Evolutionary conservation across 2,329 filamentous ascomycete species (phyloP).

Genomic region (Ceratocystis huliohia): DNA sequence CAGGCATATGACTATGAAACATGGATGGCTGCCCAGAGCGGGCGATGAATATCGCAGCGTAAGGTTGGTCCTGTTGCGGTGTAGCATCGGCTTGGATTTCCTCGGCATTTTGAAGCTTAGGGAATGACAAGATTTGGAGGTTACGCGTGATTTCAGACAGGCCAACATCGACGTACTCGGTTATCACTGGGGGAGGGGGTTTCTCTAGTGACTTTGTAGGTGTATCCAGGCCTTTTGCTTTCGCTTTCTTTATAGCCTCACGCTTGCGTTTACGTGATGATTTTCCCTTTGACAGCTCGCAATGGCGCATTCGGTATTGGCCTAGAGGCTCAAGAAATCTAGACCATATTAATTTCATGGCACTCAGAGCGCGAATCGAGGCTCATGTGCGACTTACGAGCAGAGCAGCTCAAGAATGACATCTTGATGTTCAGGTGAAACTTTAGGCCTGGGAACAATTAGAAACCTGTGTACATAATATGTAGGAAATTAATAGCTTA

Average conservation of each 20-base stretch:
- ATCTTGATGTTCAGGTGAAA: conserved; percentile 46
- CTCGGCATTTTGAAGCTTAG: neutral
- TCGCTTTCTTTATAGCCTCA: conserved; percentile 25
- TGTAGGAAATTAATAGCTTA: conserved; percentile 27
- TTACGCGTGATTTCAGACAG: conserved; percentile 49
- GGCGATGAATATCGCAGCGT: conserved; percentile 45
- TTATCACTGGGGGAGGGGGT: conserved; percentile 37
- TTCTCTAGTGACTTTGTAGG: neutral
- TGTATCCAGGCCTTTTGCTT: conserved; percentile 22
- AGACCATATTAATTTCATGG: neutral
- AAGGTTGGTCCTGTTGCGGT: conserved; percentile 24
- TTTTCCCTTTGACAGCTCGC: conserved; percentile 48
- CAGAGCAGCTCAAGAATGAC: conserved; percentile 54
- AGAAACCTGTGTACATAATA: neutral
- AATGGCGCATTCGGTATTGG: conserved; percentile 43
- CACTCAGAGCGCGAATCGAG: neutral
- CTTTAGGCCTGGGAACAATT: conserved; percentile 42
- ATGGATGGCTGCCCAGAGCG: conserved; percentile 44
- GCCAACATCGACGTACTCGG: conserved; percentile 49
- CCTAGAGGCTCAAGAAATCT: conserved; percentile 55
- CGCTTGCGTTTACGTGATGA: conserved; percentile 41
- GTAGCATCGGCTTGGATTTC: neutral
- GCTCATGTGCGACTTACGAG: conserved; percentile 36
- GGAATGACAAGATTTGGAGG: conserved; percentile 36
- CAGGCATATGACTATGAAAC: conserved; percentile 48